Evolutionary conservation across 164 flowering plant species (phyloP), one percentile per base, ranked within the genome.

Genomic region (Houttuynia cordata): DNA sequence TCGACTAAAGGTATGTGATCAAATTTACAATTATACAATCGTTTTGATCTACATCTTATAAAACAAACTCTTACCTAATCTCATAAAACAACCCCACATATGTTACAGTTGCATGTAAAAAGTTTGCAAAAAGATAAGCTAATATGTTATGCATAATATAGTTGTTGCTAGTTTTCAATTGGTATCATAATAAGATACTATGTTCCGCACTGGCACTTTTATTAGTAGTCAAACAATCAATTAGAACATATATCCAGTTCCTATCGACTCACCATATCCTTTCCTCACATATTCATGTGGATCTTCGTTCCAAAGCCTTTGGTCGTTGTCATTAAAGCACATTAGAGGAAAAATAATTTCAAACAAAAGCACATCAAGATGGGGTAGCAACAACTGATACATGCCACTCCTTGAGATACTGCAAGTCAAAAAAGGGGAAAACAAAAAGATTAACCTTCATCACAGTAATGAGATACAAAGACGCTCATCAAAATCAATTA

Each of bases 241-340:
- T 24, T 39, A 21, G 18, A 18, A 56, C 17, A 25, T 52, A 20
- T 40, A 25, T 39, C 42, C 30, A 23, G 37, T 62, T 49, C 24
- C 22, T 17, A 47, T 63, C 45, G 41, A 68, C 96, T 78, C 73
- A 94, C 99, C 99, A 78, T 94, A 94, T 65, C 99, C 99, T 71
- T 94, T 94, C 78, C 99, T 80, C 23, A 94, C 96, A 75, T 94
- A 94, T 71, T 94, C 99, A 76, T 94, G 93, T 12, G 99, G 99
- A 68, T 94, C 99, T 76, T 94, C 99, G 56, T 88, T 86, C 99
- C 99, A 94, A 51, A 94, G 88, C 75, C 74, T 84, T 69, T 91
- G 97, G 68, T 94, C 99, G 71, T 84, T 82, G 71, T 94, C 96
- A 69, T 75, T 91, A 75, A 94, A 94, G 77, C 99, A 94, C 99